phyloP scores from a whole-genome alignment of 768 basidiomycete species.

The Russula emetica region DNA sequence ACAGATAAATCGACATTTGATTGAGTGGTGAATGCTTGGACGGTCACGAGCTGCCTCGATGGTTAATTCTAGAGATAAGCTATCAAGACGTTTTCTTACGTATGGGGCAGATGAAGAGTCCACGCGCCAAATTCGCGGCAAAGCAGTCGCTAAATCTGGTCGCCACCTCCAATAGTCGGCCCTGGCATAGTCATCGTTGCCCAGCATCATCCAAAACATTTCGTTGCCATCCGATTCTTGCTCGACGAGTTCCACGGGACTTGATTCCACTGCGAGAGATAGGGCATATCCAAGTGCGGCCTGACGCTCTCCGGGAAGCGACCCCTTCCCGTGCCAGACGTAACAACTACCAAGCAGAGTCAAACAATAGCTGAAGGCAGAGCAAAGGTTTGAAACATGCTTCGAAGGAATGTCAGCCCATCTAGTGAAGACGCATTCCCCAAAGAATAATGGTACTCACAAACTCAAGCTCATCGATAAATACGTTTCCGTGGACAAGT shows the following conservation, averaged over 20 bases:
- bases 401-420: constrained; percentile 30
- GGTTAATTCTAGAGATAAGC: neutral
- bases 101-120: constrained; percentile 32
- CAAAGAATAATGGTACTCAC: constrained; percentile 39
- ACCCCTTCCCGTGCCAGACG: constrained; percentile 79
- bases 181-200: constrained; percentile 68
- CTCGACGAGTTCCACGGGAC: constrained; percentile 56
- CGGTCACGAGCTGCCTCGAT: constrained; percentile 43
- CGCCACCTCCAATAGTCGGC: constrained; percentile 86
- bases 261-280: constrained; percentile 39
- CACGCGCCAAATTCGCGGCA: constrained; percentile 61
- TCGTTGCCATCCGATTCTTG: constrained; percentile 66
- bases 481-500: constrained; percentile 44
- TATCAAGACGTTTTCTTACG: neutral
- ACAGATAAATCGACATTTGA: constrained; percentile 43
- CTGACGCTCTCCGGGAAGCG: constrained; percentile 51
- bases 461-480: constrained; percentile 70
- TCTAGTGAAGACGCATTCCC: constrained; percentile 1
- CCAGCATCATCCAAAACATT: constrained; percentile 84
- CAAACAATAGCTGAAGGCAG: constrained; percentile 79
- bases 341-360: constrained; percentile 66
- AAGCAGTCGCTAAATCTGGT: constrained; percentile 34
- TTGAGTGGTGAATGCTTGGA: constrained; percentile 44
- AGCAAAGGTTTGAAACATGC: constrained; percentile 68
- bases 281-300: constrained; percentile 62